Base-by-base conservation (phyloP, 805 yeast genomes). In the Saccharomyces jurei region DNA sequence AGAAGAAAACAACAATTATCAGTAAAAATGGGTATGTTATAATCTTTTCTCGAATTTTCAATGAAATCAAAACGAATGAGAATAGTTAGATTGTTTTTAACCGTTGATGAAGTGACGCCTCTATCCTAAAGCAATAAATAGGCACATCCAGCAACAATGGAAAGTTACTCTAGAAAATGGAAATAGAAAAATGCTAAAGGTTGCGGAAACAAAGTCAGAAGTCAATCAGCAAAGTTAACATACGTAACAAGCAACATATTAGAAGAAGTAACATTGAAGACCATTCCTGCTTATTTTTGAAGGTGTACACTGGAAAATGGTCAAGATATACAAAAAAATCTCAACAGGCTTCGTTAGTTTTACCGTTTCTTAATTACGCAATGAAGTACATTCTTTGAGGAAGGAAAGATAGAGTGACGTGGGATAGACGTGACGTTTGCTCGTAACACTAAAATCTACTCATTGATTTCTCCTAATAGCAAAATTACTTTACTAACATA, bases 11-110 rank as follows among this genome's bases (percentile, higher is more conserved):
- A 28, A 54, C 50, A 53, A 56, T 51, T 54, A 55, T 52, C 58
- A 57, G 58, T 53, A 48, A 50, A 52, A 51, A 57, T 57, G 60
- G 60, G 60, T 57, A 57, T 57, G 60, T 57, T 51, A 36, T 32
- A 36, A 11, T 25, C 44, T 3, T 36, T 9, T 8, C 4, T 8
- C 22, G 2, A 17, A 36, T 36, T 4, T 11, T 36, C 6, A 5
- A 36, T 32, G 25, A 36, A 36, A 17, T 36, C 44, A 36, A 11
- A 17, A 17, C 11, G 1, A 8, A 21, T 36, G 25, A 14, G 36
- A 31, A 31, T 8, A 36, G 44, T 22, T 9, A 36, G 17, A 8
- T 36, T 17, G 17, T 17, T 36, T 8, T n/a, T 17, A n/a, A 10
- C 8, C 25, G 13, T 17, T 8, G 13, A 17, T 4, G 17, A 36